Evolutionary conservation across 768 basidiomycete genomes (phyloP), one percentile per base, ranked within the genome.

Genomic region (Boletus patriciae): DNA sequence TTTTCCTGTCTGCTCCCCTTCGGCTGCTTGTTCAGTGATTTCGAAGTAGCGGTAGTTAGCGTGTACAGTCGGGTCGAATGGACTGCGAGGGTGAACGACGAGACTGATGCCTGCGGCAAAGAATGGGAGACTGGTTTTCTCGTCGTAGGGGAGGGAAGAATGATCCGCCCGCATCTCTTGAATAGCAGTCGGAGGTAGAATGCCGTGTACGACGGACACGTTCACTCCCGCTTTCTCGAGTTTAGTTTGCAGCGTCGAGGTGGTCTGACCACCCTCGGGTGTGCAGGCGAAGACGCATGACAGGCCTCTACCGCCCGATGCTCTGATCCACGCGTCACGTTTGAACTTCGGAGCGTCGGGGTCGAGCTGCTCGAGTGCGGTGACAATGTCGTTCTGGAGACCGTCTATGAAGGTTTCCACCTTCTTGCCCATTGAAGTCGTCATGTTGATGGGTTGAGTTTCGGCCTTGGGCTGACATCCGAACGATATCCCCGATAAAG

Each of bases 31-130:
- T 60, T 88, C 83, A 3, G 86, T 87, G 61, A 97, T 84, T 73
- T 98, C 96, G 68, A 99, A 99, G 74, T 98, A 98, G 52, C 97
- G 91, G 66, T 95, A 97, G 72, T 99, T 99, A 56, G 91, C 85
- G 71, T 99, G 96, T 7, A 93, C 87, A 21, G 96, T 98, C 10
- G 97, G 94, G 16, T 91, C 88, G 66, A 92, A 85, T 4, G 96
- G 97, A 75, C 94, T 97, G 51, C 87, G 82, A 0, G 96, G 96
- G 71, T 99, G 96, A 18, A 98, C 80, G 64, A 99, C 93, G 66
- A 98, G 82, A 62, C 89, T 92, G 66, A 98, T 78, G 0, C 97
- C 96, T 0, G 90, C 90, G 15, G 91, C 95, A 66, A 94, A 95
- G 80, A 94, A 99, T 0, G 95, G 96, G 15, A 97, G 78, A 38